phyloP scores from a whole-genome alignment of 257 asterid species.

The Marsdenia floribunda region DNA sequence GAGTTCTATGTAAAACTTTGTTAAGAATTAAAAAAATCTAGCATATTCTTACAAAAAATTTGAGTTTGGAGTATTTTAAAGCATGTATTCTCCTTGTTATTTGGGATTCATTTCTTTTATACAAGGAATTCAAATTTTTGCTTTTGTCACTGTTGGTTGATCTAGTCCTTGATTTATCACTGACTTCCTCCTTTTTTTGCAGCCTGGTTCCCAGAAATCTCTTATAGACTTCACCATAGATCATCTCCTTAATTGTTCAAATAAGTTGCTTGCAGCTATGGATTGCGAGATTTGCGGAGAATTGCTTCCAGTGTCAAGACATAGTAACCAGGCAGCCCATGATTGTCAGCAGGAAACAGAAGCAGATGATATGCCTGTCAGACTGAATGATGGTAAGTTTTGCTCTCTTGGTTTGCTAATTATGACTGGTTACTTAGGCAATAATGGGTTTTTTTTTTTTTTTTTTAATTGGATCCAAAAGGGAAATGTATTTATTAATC shows the following conservation, averaged over 20 bases:
- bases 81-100: not conserved
- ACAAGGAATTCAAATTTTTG: constrained; percentile 1
- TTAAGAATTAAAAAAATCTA: not conserved
- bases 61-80: not conserved
- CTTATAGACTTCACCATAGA: constrained; percentile 40
- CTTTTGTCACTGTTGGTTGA: not conserved
- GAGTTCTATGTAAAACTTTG: not conserved
- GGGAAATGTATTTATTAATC: too few species aligned
- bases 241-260: constrained; percentile 57
- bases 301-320: constrained; percentile 22
- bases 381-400: constrained; percentile 19
- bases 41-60: not conserved
- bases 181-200: constrained; percentile 19
- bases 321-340: constrained; percentile 4
- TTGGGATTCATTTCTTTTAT: not conserved
- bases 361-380: constrained; percentile 4
- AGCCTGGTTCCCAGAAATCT: constrained; percentile 36
- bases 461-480: too few species aligned
- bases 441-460: too few species aligned
- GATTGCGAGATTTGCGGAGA: constrained; percentile 26
- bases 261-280: constrained; percentile 35
- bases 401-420: not conserved
- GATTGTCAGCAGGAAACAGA: constrained; percentile 3
- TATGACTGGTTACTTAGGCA: not conserved
- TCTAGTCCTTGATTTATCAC: not conserved